phyloP scores from a whole-genome alignment of 345 rosid genomes.

The Leavenworthia alabamica region DNA sequence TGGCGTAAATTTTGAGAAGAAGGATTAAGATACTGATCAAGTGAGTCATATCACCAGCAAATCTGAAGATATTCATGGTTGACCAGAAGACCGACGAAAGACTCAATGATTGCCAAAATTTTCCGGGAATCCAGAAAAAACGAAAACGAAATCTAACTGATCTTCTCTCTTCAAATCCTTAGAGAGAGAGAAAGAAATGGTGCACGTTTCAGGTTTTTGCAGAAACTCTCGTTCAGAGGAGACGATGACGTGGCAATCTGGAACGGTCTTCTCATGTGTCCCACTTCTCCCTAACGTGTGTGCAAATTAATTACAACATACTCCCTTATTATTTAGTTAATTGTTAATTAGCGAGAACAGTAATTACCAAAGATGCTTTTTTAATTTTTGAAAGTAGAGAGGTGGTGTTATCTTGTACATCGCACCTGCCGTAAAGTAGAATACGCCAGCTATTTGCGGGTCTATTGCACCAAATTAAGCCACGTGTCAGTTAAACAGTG shows the following conservation, averaged over 20 bases:
- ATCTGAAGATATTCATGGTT: constrained; percentile 88
- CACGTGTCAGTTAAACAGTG: not conserved
- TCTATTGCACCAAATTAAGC: not conserved
- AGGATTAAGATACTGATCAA: constrained; percentile 76
- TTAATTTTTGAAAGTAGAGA: not conserved
- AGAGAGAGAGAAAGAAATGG: constrained; percentile 1
- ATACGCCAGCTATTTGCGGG: constrained; percentile 5
- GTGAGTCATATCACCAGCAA: constrained; percentile 95
- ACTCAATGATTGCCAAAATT: constrained; percentile 3
- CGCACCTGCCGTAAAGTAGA: not conserved
- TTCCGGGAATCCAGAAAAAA: no score
- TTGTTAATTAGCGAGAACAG: no score
- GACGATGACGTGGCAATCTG: constrained; percentile 34
- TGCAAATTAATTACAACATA: not conserved
- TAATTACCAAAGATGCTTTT: not conserved
- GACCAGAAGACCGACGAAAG: constrained; percentile 11
- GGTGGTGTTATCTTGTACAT: constrained; percentile 2
- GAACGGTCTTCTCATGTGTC: constrained; percentile 24
- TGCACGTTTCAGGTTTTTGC: constrained; percentile 26
- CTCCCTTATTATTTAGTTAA: constrained; percentile 7
- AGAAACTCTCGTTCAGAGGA: constrained; percentile 10
- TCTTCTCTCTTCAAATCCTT: constrained; percentile 20
- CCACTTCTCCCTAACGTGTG: no score
- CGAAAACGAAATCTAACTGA: not conserved
- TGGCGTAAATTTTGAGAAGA: constrained; percentile 96